phyloP scores from a whole-genome alignment of 2,329 filamentous ascomycete species.

The Exophiala bonariae region DNA sequence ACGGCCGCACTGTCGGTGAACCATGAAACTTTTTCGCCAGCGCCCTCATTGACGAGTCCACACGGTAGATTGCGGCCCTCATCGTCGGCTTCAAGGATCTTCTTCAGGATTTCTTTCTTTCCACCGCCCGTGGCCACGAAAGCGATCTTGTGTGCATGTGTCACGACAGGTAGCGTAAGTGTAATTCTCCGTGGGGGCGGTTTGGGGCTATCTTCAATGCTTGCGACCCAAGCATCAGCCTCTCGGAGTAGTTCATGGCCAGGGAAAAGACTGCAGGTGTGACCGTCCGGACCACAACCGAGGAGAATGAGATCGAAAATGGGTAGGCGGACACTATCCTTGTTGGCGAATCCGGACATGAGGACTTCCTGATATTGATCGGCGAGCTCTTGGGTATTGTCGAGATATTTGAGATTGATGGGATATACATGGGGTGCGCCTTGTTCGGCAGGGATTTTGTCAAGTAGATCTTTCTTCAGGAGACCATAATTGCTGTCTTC shows the following conservation, averaged over 20 bases:
- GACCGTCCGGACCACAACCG: constrained; percentile 91
- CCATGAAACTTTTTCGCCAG: constrained; percentile 88
- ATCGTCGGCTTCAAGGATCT: constrained; percentile 76
- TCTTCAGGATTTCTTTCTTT: constrained; percentile 89
- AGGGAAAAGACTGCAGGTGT: constrained; percentile 96
- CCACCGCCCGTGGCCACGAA: constrained; percentile 87
- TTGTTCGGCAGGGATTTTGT: constrained; percentile 73
- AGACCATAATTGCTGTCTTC: constrained; percentile 92
- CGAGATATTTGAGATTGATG: constrained; percentile 66
- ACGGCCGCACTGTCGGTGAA: constrained; percentile 87
- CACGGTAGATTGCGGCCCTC: constrained; percentile 76
- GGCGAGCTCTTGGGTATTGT: constrained; percentile 86
- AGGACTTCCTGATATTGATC: constrained; percentile 90
- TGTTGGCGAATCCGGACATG: constrained; percentile 80
- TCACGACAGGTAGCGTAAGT: constrained; percentile 85
- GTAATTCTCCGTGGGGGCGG: constrained; percentile 89
- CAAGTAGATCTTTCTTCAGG: constrained; percentile 81
- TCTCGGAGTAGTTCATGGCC: constrained; percentile 84
- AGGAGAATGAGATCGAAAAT: constrained; percentile 93
- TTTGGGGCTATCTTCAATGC: constrained; percentile 92
- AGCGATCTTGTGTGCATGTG: constrained; percentile 79
- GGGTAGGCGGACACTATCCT: constrained; percentile 90
- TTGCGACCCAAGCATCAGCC: constrained; percentile 84
- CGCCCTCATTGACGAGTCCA: constrained; percentile 79
- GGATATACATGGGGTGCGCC: constrained; percentile 72